Evolutionary conservation across 805 yeast species (phyloP), one percentile per base, ranked within the genome.

Genomic region (Pichia eremophila): DNA sequence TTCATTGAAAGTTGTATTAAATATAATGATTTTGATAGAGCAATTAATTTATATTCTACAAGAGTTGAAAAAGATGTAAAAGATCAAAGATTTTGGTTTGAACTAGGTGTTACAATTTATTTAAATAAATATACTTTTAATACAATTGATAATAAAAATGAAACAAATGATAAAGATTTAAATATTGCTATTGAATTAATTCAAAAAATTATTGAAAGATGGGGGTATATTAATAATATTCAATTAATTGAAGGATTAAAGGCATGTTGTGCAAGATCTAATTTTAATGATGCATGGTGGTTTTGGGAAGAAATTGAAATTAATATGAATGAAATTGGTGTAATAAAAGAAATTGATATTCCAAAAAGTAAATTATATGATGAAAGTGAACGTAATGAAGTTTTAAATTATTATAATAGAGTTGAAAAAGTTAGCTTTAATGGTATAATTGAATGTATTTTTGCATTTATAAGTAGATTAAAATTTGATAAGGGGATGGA

Each of bases 41-140:
- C 79, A 0, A 57, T 58, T 8, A 50, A 59, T 9, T 57, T 76
- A 18, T 71, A 70, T 52, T 51, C 58, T 17, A 56, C 69, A 1
- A 61, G 70, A 46, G 56, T 61, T 42, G 58, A 51, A 2, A 69
- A 69, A 7, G 68, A 70, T 47, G 68, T 64, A 8, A 45, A 48
- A 36, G 57, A 52, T 31, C 69, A 74, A 49, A 58, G 78, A 46
- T 77, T 78, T 68, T 77, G 82, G 82, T 61, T 63, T 49, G 81
- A 77, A 44, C 48, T 71, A 25, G 77, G 79, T n/a, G 61, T 70
- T 47, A 65, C 64, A 48, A 62, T 73, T 7, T 63, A 68, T 41
- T 51, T 77, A 34, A 59, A 64, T 8, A 54, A 57, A n/a, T 48
- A 44, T 27, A 14, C 44, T 12, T 25, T 29, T 18, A 22, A 38